Percentiles rank a stretch among this genome's conserved stretches.
Conservation (phyloP, 2,329 filamentous ascomycete genomes). For the Trichoderma citrinoviride region DNA sequence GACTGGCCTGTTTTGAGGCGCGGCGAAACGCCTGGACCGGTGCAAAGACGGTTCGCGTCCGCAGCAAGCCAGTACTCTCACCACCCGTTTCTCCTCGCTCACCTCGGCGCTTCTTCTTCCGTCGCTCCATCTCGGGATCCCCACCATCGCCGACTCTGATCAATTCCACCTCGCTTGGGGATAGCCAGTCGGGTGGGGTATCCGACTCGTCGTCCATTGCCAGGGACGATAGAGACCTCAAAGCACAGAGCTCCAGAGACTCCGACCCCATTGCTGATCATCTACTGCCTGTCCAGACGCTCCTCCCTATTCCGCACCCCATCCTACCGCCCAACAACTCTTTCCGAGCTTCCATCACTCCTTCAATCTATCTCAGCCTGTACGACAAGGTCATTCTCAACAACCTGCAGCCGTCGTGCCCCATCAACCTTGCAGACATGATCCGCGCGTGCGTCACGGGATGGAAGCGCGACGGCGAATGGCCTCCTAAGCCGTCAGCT, state of each 20-base stretch:
- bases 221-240: conserved; percentile 38
- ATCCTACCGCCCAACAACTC: conserved; percentile 71
- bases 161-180: conserved; percentile 18
- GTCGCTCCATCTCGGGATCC: conserved; percentile 44
- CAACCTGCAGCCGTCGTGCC: conserved; percentile 76
- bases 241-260: conserved; percentile 35
- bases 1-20: conserved; percentile 74
- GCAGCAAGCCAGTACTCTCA: conserved; percentile 44
- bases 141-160: conserved; percentile 32
- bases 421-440: conserved; percentile 82
- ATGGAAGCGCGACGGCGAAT: conserved; percentile 91
- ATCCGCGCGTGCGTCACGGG: conserved; percentile 77
- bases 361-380: conserved; percentile 72
- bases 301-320: conserved; percentile 71
- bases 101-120: conserved; percentile 51
- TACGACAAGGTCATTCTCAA: conserved; percentile 87
- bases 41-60: conserved; percentile 59
- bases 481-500: conserved; percentile 64
- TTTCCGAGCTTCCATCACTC: conserved; percentile 73
- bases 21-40: conserved; percentile 83
- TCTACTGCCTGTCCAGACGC: conserved; percentile 50
- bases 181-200: conserved; percentile 38
- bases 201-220: conserved; percentile 45
- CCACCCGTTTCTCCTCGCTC: conserved; percentile 47
- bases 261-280: conserved; percentile 31